Base-by-base conservation (phyloP, 306 rosid genomes). In the Citrullus colocynthis region DNA sequence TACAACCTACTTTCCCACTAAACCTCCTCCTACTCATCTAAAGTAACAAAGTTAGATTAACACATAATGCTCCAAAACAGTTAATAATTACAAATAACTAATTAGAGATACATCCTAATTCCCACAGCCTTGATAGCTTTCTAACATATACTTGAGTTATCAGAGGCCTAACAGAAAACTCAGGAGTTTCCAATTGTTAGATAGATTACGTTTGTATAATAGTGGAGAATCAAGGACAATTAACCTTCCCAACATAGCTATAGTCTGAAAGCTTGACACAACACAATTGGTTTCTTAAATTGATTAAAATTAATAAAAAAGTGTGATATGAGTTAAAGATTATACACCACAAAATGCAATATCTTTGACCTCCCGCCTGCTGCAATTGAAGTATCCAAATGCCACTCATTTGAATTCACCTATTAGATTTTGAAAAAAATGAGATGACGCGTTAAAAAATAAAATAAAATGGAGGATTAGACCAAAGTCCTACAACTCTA, bases 351-450 rank as follows among this genome's bases (percentile, higher is more conserved):
- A 86, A 95, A 92, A 79, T 92, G 97, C 90, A 95, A 85, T 87
- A 95, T 91, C 89, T 95, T 95, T 85, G 99, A 92, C 84, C 99
- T 89, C 89, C 97, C 99, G 56, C 97, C 88, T 36, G 97, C 97
- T 76, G 97, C 97, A 85, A 91, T 85, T 41, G 97, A 95, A 80
- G 99, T 92, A 85, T 95, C 99, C 87, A 95, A 88, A 79, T 95
- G 96, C 99, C 99, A 95, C 80, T 95, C 97, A 63, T 90, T 92
- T 77, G 99, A 92, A 85, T 92, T 95, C 70, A 95, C 97, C 99
- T 95, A 86, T 78, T 64, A 60, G 81, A 86, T 49, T 69, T 30
- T 7, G n/a, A 21, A 78, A 74, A 77, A 24, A 13, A 45, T 37
- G 28, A 60, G 20, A 58, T 15, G 51, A 73, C n/a, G 6, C 10